Conservation (phyloP, 192 early-diverging fungal species). For the Entomortierella chlamydospora region DNA sequence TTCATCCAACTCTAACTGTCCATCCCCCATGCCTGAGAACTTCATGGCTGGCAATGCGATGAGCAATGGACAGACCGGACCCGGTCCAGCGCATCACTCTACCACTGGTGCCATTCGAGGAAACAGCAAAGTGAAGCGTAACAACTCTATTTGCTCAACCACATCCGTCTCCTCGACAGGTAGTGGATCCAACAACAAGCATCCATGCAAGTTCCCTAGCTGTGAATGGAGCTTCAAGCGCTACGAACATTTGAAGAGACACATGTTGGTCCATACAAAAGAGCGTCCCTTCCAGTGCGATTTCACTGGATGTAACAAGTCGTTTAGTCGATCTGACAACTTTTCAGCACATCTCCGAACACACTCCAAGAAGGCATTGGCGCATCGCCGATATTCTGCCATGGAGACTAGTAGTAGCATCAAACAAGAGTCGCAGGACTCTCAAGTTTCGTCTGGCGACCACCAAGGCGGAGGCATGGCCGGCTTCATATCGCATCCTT, state of each 20-base stretch:
- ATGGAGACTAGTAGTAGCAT: slow-evolving; percentile 11
- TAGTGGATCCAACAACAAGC: slow-evolving; percentile 56
- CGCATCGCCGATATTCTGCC: slow-evolving; percentile 43
- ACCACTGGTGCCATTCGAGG: slow-evolving; percentile 39
- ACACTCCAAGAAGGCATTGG: slow-evolving; percentile 73
- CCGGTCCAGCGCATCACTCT: slow-evolving; percentile 13
- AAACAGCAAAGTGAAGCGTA: slow-evolving; percentile 52
- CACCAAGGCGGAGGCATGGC: slow-evolving; percentile 15
- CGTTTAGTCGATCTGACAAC: slow-evolving; percentile 83
- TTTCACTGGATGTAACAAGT: slow-evolving; percentile 80
- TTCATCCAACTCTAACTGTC: slow-evolving; percentile 27
- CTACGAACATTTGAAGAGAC: slow-evolving; percentile 85
- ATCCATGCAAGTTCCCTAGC: slow-evolving; percentile 62
- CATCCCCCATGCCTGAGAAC: slow-evolving; percentile 44
- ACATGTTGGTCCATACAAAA: slow-evolving; percentile 82
- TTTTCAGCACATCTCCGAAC: slow-evolving; percentile 81
- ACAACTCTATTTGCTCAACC: slow-evolving; percentile 58
- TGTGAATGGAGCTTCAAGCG: slow-evolving; percentile 79
- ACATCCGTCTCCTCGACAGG: slow-evolving; percentile 53
- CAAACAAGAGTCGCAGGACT: slow-evolving; percentile 46
- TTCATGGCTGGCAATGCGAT: slow-evolving; percentile 17
- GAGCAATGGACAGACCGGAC: slow-evolving; percentile 8
- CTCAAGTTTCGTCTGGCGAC: slow-evolving; percentile 10
- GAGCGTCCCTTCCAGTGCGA: slow-evolving; percentile 77
- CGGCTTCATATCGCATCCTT: slow-evolving; percentile 40